Evolutionary conservation across 2,329 filamentous ascomycete species (phyloP).

Genomic region (Claviceps pazoutovae): DNA sequence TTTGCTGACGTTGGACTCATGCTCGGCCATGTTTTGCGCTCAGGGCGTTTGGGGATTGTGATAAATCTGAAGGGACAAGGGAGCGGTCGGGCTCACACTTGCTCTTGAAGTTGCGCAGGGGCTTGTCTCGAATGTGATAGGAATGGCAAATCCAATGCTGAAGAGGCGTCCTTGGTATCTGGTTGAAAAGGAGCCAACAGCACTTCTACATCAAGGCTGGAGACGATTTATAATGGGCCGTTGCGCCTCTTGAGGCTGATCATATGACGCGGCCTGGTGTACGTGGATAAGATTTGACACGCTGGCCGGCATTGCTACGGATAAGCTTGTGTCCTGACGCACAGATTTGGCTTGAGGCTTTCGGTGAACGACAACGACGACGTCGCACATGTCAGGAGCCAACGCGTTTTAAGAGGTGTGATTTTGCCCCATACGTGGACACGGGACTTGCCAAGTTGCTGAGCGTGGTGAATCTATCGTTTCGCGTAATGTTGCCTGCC

Average conservation of each 20-base stretch:
- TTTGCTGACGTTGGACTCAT: not conserved
- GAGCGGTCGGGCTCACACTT: not conserved
- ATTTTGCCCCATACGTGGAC: not conserved
- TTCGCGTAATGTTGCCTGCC: not conserved
- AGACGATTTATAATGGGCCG: not conserved
- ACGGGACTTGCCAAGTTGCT: not conserved
- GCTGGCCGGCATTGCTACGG: not conserved
- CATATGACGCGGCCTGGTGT: not conserved
- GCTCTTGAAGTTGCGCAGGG: not conserved
- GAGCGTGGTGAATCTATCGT: not conserved
- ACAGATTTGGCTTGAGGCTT: not conserved
- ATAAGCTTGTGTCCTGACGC: not conserved
- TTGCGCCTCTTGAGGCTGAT: not conserved
- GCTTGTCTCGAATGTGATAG: not conserved
- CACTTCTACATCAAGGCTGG: not conserved
- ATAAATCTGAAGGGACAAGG: too few species aligned
- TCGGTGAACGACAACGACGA: conserved; percentile 6
- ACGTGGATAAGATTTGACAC: not conserved
- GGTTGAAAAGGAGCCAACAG: not conserved
- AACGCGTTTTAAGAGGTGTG: conserved; percentile 1
- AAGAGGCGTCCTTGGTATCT: not conserved
- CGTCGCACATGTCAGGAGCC: conserved; percentile 10
- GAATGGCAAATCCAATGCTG: not conserved
- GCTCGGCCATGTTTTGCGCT: not conserved
- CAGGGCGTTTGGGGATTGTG: not conserved